Evolutionary conservation across 495 filamentous ascomycete genomes (phyloP).

Genomic region (Podospora comata): DNA sequence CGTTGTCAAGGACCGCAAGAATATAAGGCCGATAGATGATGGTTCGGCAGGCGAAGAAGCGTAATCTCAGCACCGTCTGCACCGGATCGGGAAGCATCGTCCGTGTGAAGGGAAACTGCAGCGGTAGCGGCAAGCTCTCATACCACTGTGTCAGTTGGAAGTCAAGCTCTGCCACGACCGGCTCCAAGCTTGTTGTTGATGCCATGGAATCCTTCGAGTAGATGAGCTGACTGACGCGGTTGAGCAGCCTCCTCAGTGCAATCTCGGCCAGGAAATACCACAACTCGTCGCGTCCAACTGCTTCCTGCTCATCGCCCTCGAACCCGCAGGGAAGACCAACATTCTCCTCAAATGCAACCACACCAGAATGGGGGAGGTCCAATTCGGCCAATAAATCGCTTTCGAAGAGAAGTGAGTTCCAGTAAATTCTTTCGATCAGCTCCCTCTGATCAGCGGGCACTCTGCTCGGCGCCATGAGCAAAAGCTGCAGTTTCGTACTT

Average conservation of each 20-base stretch:
- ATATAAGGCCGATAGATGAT: constrained; percentile 85
- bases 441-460: constrained; percentile 67
- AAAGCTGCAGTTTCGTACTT: constrained; percentile 74
- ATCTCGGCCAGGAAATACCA: constrained; percentile 87
- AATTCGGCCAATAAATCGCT: constrained; percentile 77
- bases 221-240: constrained; percentile 75
- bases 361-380: constrained; percentile 77
- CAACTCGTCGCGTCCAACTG: constrained; percentile 67
- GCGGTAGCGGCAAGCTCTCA: constrained; percentile 65
- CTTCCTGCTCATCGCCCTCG: constrained; percentile 62
- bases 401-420: constrained; percentile 79
- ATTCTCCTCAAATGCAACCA: constrained; percentile 76
- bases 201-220: constrained; percentile 70
- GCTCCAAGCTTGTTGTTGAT: constrained; percentile 66
- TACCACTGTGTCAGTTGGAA: constrained; percentile 84
- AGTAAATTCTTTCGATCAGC: constrained; percentile 72
- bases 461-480: constrained; percentile 66
- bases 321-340: constrained; percentile 75
- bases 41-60: constrained; percentile 79
- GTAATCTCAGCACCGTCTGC: constrained; percentile 72
- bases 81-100: constrained; percentile 64
- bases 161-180: constrained; percentile 74
- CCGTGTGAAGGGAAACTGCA: constrained; percentile 70
- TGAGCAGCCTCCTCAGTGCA: constrained; percentile 69
- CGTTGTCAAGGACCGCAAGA: constrained; percentile 73